Evolutionary conservation across 495 filamentous ascomycete genomes (phyloP), one percentile per base, ranked within the genome.

Genomic region (Aspergillus bridgeri): DNA sequence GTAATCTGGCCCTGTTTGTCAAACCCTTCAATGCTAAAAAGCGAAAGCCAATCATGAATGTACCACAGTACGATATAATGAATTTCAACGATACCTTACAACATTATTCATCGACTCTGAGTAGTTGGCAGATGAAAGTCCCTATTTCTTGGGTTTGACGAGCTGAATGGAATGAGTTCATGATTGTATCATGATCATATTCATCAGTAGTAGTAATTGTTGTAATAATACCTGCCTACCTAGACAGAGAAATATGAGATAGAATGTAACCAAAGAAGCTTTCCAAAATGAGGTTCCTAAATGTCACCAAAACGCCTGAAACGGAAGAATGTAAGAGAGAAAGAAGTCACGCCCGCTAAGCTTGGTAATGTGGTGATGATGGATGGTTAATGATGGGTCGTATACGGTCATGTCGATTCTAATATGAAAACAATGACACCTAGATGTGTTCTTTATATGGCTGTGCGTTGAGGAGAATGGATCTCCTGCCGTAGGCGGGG

Each of bases 1-100:
- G 60, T 75, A 75, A 59, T 51, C 47, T 38, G 29, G 11, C 18
- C 2, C 45, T 20, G 17, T 23, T 18, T 5, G 17, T 23, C 15
- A 9, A 23, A 20, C 45, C 21, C 19, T 47, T n/a, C 1, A 29
- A 38, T 13, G 7, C 33, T 38, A 13, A 3, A 38, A 38, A 38
- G 2, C 13, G 9, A 8, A 15, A 38, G 33, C 33, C 33, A 38
- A 15, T 38, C 33, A 15, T 15, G 33, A 13, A 11, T 38, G 9
- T 38, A 38, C 17, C 17, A 9, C 17, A 38, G 33, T 38, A 38
- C 33, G 33, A 38, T 13, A 13, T 38, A 38, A 38, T 38, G 33
- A 38, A 38, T 38, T 13, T 15, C 33, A 38, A 38, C 17, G 33
- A 38, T 38, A 38, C 33, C 33, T 38, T 38, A 15, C 33, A 38